Conservation (phyloP, 176 grass and related monocot genomes). For the Oryza australiensis region DNA sequence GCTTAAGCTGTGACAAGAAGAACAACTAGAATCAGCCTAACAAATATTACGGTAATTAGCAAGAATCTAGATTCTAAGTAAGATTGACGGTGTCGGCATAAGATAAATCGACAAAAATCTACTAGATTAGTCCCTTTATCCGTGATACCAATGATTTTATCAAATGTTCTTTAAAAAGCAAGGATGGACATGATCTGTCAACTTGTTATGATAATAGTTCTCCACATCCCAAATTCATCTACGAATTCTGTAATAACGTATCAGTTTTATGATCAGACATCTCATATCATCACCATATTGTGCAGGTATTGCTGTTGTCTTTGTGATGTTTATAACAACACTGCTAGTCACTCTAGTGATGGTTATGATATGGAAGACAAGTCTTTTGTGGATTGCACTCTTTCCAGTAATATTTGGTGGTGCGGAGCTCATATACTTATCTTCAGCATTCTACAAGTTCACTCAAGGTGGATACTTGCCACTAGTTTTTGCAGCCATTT, state of each 20-base stretch:
- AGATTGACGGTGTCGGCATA: not conserved
- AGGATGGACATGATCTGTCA: not conserved
- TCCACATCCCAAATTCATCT: not conserved
- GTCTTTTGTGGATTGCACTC: conserved; percentile 43
- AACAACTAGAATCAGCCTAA: not conserved
- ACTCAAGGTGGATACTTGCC: conserved; percentile 67
- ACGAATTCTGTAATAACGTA: not conserved
- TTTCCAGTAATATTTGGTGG: conserved; percentile 53
- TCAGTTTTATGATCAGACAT: conserved; percentile 25
- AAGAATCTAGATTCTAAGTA: not conserved
- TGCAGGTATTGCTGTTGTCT: conserved; percentile 77
- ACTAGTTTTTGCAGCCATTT: conserved; percentile 46
- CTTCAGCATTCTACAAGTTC: conserved; percentile 69
- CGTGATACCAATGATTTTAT: not conserved
- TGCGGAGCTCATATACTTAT: conserved; percentile 62
- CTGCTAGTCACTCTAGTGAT: conserved; percentile 64
- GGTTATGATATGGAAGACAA: conserved; percentile 70
- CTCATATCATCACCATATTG: conserved; percentile 11
- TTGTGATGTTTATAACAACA: conserved; percentile 72
- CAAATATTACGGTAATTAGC: not conserved
- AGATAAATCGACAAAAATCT: not conserved
- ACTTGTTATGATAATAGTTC: not conserved
- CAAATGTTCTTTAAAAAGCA: not conserved
- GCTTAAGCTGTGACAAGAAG: not conserved
- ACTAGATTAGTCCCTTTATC: not conserved